These are phyloP conservation scores for Pseudotsuga menziesii DNA, from an alignment of 75 land plant genomes.

Conservation along the genomic window DNA sequence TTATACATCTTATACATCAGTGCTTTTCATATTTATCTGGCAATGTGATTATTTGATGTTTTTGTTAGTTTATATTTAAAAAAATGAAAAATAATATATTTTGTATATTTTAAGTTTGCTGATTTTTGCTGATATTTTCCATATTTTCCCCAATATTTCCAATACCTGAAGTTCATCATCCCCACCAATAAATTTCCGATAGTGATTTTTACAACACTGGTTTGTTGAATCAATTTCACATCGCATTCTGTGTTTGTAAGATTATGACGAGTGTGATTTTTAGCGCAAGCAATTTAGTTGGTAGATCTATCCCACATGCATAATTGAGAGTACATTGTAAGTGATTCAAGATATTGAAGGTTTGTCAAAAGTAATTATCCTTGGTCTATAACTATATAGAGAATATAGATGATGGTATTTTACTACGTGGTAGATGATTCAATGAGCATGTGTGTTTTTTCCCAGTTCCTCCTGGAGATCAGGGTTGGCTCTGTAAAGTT, in stretches of 20 bases:
- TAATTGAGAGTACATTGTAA: neutral
- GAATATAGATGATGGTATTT: neutral
- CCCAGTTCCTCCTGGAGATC: slow-evolving; percentile 80
- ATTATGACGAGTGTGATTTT: neutral
- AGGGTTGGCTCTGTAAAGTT: slow-evolving; percentile 86
- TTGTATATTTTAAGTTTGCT: no score
- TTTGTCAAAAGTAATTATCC: neutral
- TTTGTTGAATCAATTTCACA: neutral
- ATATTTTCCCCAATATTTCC: no score
- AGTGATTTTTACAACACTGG: neutral
- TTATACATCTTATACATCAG: no score
- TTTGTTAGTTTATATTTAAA: no score
- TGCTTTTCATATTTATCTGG: no score
- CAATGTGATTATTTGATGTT: no score
- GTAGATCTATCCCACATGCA: neutral
- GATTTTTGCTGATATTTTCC: no score
- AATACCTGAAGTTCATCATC: no score
- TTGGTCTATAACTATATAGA: neutral
- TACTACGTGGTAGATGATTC: neutral
- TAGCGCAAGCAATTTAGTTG: neutral
- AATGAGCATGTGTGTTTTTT: neutral
- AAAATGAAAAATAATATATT: no score
- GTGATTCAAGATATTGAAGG: neutral
- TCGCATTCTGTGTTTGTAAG: neutral
- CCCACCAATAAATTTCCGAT: no score